phyloP scores from a whole-genome alignment of 352 stramenopile genomes.

The Phytophthora citrophthora region DNA sequence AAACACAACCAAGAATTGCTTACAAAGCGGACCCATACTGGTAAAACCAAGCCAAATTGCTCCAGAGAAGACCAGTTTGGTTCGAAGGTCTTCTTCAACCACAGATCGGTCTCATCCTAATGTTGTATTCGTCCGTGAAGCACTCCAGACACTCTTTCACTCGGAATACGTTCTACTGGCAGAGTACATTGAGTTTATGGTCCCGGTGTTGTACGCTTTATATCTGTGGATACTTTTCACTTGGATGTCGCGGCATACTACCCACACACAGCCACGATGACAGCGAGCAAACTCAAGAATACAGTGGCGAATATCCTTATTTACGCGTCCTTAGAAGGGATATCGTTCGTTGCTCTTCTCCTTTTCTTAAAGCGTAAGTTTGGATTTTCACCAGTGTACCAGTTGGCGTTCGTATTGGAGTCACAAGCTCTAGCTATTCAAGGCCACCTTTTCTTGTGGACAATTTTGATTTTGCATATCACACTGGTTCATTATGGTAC shows the following conservation, averaged over 20 bases:
- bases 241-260: slow-evolving; percentile 21
- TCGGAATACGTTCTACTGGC: slow-evolving; percentile 28
- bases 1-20: neutral
- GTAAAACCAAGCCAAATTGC: no score
- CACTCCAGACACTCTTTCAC: slow-evolving; percentile 26
- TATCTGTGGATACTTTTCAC: slow-evolving; percentile 24
- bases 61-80: no score
- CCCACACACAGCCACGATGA: slow-evolving; percentile 15
- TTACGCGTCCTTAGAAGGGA: slow-evolving; percentile 17
- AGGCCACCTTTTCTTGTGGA: slow-evolving; percentile 31
- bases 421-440: slow-evolving; percentile 24
- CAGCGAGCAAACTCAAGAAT: neutral
- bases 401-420: slow-evolving; percentile 47
- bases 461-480: slow-evolving; percentile 30
- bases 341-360: slow-evolving; percentile 7
- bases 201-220: slow-evolving; percentile 29
- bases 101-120: neutral
- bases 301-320: slow-evolving; percentile 13
- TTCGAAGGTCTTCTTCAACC: no score
- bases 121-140: slow-evolving; percentile 1
- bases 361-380: slow-evolving; percentile 21
- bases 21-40: no score
- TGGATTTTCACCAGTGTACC: slow-evolving; percentile 24
- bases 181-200: slow-evolving; percentile 37
- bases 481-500: slow-evolving; percentile 34